These are phyloP conservation scores for Neofusicoccum cordaticola DNA, from an alignment of 2,329 filamentous ascomycete genomes.

Conservation along the genomic window DNA sequence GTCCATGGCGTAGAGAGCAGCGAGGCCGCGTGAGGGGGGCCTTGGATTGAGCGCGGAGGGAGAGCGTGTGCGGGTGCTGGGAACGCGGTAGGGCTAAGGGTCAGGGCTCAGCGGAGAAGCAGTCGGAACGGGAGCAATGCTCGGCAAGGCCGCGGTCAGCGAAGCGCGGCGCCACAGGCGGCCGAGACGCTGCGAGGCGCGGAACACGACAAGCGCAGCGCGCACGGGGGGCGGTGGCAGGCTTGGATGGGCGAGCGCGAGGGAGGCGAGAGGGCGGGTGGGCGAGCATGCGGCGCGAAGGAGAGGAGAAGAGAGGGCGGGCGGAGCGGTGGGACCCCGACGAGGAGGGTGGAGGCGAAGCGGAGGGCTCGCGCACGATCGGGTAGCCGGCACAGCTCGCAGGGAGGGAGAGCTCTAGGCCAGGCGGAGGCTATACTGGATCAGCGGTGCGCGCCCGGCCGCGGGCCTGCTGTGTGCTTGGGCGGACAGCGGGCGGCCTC, in stretches of 20 bases:
- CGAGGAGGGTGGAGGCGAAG: constrained; percentile 13
- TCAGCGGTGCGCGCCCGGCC: constrained; percentile 3
- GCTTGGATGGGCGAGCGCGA: neutral
- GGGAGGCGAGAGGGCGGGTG: neutral
- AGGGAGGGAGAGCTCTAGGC: constrained; percentile 5
- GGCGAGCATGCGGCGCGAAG: constrained; percentile 9
- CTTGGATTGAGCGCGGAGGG: neutral
- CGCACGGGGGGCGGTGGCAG: neutral
- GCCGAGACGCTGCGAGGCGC: constrained; percentile 18
- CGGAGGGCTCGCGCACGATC: constrained; percentile 9
- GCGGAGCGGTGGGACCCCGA: constrained; percentile 18
- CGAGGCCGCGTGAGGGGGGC: neutral
- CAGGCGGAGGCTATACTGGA: constrained; percentile 4
- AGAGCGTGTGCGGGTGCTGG: neutral
- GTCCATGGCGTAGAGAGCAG: constrained; percentile 10
- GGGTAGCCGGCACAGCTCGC: constrained; percentile 10
- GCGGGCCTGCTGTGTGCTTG: neutral
- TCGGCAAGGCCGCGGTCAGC: constrained; percentile 8
- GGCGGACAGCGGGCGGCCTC: neutral
- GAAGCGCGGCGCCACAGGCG: neutral
- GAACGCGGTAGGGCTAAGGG: constrained; percentile 12
- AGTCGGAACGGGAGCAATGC: constrained; percentile 9
- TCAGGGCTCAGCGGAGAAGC: constrained; percentile 11
- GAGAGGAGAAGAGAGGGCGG: constrained; percentile 16
- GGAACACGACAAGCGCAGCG: constrained; percentile 3